Evolutionary conservation across 1,284 basidiomycete genomes (phyloP).

Genomic region (Ceratobasidium papillatum): DNA sequence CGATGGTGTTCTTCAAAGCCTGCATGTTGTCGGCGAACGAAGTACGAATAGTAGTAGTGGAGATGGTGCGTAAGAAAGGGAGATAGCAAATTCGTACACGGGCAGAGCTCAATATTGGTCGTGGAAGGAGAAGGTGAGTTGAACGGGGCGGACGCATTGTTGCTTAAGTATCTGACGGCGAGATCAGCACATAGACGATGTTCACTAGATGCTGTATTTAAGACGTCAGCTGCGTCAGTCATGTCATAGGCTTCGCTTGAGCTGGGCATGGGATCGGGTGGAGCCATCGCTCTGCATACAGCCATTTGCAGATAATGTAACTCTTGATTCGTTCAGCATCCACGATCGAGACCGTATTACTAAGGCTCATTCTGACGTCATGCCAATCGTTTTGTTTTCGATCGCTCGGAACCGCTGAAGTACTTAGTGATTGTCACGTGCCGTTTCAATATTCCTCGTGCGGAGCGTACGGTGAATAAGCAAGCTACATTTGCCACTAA

Average conservation of each 20-base stretch:
- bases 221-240: neutral
- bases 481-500: no score
- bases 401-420: no score
- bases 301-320: no score
- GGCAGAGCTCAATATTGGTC: neutral
- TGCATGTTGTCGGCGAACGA: slow-evolving; percentile 16
- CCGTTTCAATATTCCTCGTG: no score
- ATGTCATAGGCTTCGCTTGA: neutral
- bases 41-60: neutral
- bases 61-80: neutral
- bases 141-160: neutral
- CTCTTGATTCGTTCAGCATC: no score
- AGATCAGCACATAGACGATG: neutral
- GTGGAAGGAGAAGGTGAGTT: neutral
- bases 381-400: no score
- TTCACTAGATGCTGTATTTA: neutral
- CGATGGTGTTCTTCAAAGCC: slow-evolving; percentile 31
- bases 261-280: neutral
- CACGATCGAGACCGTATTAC: no score
- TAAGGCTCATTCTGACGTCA: no score
- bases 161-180: neutral
- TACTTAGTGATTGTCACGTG: no score
- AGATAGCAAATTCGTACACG: neutral
- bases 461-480: no score
- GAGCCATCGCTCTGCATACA: neutral